A percentile compares a stretch with the other conserved stretches of the same genome.
These are phyloP conservation scores for Dactylellina drechsleri DNA, from an alignment of 2,329 filamentous ascomycete species.

Conservation along the genomic window DNA sequence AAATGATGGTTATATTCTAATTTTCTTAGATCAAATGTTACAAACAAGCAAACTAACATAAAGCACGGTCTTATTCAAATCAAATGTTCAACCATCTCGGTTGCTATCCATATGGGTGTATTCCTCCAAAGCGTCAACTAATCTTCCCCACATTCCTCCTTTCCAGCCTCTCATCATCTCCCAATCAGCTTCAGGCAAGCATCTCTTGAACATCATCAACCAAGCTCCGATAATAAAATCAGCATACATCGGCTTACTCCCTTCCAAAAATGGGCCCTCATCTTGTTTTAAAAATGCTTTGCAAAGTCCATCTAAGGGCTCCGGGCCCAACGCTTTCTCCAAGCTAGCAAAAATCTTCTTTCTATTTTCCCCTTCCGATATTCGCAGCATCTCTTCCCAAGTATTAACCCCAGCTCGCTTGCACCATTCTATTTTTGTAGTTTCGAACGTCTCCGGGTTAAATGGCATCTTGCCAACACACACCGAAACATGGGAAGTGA, in stretches of 20 bases:
- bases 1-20: no score
- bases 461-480: constrained; percentile 64
- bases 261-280: constrained; percentile 60
- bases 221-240: constrained; percentile 63
- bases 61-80: background rate
- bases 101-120: background rate
- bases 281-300: constrained; percentile 59
- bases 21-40: no score
- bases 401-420: constrained; percentile 63
- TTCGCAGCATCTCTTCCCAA: constrained; percentile 63
- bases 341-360: constrained; percentile 59
- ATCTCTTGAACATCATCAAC: constrained; percentile 60
- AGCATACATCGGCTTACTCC: constrained; percentile 62
- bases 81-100: background rate
- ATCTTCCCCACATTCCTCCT: constrained; percentile 7
- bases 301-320: constrained; percentile 59
- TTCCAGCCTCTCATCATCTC: constrained; percentile 12
- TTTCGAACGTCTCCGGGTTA: constrained; percentile 65
- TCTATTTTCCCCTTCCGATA: constrained; percentile 59
- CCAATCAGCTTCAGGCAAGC: constrained; percentile 16
- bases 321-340: constrained; percentile 56
- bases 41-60: no score
- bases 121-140: constrained; percentile 10
- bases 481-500: constrained; percentile 65
- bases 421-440: constrained; percentile 65